Conservation (phyloP, 139 green algal species). For the Coccomyxa sp. region DNA sequence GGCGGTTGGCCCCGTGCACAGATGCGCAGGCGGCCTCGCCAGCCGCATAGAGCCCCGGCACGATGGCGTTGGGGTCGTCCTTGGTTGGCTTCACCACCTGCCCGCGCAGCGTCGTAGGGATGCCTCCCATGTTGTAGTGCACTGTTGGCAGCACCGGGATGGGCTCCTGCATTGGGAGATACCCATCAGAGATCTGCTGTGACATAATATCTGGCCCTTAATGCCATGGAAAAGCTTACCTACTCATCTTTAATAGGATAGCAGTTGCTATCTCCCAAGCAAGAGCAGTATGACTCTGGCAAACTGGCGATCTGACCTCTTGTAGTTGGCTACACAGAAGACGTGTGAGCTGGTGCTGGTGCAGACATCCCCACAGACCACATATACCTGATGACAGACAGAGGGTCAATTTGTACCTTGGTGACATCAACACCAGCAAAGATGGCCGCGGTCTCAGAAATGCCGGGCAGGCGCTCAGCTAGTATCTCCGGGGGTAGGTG, state of each 20-base stretch:
- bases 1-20: constrained; percentile 97
- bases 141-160: constrained; percentile 97
- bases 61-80: constrained; percentile 73
- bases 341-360: too few relatives aligned
- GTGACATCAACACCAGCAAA: constrained; percentile 97
- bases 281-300: too few relatives aligned
- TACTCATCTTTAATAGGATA: too few relatives aligned
- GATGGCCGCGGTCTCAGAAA: constrained; percentile 97
- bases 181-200: not conserved
- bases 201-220: too few relatives aligned
- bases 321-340: too few relatives aligned
- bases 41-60: constrained; percentile 92
- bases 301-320: too few relatives aligned
- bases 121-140: constrained; percentile 99
- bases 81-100: constrained; percentile 59
- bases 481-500: constrained; percentile 96
- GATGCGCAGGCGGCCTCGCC: constrained; percentile 91
- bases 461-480: constrained; percentile 94
- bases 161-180: constrained; percentile 61
- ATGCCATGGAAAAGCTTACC: too few relatives aligned
- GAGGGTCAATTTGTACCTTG: constrained; percentile 71
- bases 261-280: too few relatives aligned
- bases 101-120: constrained; percentile 95
- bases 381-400: not conserved
- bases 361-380: too few relatives aligned